A percentile compares a stretch with the other conserved stretches of the same genome.
Evolutionary conservation across 495 filamentous ascomycete species (phyloP).

Genomic region (Pseudoneurospora amorphoporcata): DNA sequence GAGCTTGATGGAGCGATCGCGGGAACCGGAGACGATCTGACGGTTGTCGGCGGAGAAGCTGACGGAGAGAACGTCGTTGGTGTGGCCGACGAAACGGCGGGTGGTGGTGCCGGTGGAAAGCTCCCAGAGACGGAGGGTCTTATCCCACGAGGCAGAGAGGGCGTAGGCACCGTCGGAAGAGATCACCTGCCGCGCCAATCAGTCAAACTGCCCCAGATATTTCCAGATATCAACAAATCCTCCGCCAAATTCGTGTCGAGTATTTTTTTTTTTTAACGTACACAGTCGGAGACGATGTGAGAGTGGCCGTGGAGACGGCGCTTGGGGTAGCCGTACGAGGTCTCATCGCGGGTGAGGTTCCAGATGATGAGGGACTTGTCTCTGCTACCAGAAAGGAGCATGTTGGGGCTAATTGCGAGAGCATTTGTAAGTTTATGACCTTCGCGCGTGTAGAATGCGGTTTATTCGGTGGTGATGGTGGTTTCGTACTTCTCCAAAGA

Average conservation of each 20-base stretch:
- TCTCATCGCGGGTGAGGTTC: conserved; percentile 98
- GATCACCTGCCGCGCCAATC: conserved; percentile 65
- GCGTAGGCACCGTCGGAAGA: conserved; percentile 99
- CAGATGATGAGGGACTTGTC: conserved; percentile 99
- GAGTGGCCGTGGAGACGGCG: conserved; percentile 96
- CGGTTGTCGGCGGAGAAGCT: conserved; percentile 99
- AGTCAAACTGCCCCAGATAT: conserved; percentile 14
- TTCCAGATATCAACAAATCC: conserved; percentile 4
- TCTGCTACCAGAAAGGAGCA: conserved; percentile 94
- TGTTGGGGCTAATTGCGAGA: conserved; percentile 71
- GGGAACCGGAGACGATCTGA: conserved; percentile 98
- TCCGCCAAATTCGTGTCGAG: background rate
- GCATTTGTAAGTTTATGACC: conserved; percentile 17
- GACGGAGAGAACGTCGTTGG: conserved; percentile 98
- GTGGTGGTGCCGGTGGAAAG: conserved; percentile 92
- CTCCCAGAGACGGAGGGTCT: conserved; percentile 99
- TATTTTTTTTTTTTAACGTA: conserved; percentile 41
- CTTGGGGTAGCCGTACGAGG: conserved; percentile 96
- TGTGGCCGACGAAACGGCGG: conserved; percentile 97
- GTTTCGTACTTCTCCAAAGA: conserved; percentile 90
- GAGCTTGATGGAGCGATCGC: conserved; percentile 98
- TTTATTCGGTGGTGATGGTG: conserved; percentile 2
- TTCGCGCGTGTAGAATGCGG: conserved; percentile 3
- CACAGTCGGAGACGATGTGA: conserved; percentile 99
- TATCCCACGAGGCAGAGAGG: conserved; percentile 98